Evolutionary conservation across 192 early-diverging fungal genomes (phyloP).

Genomic region (Geranomyces michiganensis): DNA sequence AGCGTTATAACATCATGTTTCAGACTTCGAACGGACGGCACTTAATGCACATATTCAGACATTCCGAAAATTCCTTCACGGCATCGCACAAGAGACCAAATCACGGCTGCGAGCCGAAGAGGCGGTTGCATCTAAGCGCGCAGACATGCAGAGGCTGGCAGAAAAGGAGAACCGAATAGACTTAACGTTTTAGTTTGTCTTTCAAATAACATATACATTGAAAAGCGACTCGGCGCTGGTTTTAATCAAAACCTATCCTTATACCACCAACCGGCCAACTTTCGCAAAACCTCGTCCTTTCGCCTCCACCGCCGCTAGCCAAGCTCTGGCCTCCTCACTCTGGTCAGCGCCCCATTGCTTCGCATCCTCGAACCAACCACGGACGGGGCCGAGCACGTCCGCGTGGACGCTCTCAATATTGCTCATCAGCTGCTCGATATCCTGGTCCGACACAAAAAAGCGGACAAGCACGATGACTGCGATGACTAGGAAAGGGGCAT

Average conservation of each 20-base stretch:
- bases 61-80: slow-evolving; percentile 7
- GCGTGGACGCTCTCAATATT: slow-evolving; percentile 28
- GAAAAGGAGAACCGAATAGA: slow-evolving; percentile 7
- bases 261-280: slow-evolving; percentile 25
- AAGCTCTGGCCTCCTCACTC: slow-evolving; percentile 17
- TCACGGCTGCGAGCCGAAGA: background rate
- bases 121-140: background rate
- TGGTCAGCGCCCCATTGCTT: slow-evolving; percentile 8
- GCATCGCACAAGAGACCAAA: slow-evolving; percentile 1
- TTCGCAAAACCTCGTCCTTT: slow-evolving; percentile 2
- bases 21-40: slow-evolving; percentile 8
- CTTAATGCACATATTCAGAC: slow-evolving; percentile 2
- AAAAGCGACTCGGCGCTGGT: no score
- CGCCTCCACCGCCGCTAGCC: slow-evolving; percentile 4
- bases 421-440: slow-evolving; percentile 31
- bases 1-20: background rate
- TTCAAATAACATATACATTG: no score
- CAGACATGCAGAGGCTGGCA: background rate
- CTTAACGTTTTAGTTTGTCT: slow-evolving; percentile 7
- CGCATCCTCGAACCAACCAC: slow-evolving; percentile 29
- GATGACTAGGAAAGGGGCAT: slow-evolving; percentile 27
- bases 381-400: slow-evolving; percentile 31
- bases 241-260: no score
- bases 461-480: slow-evolving; percentile 16
- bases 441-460: slow-evolving; percentile 25